phyloP scores from a whole-genome alignment of 1,284 basidiomycete genomes.

The Cryptococcus depauperatus region DNA sequence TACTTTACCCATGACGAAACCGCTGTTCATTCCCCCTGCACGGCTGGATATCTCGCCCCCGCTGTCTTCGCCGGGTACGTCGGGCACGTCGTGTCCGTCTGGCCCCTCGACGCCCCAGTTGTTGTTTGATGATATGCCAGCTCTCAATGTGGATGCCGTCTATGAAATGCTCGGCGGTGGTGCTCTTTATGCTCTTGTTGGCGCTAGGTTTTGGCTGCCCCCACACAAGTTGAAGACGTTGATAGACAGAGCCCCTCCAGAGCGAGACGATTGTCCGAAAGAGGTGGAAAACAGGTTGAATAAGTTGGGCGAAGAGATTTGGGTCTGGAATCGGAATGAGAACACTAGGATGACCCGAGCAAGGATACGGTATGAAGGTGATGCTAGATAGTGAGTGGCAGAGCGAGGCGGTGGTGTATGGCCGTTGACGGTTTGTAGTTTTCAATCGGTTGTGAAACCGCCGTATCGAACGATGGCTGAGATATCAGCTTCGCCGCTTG shows the following conservation, averaged over 20 bases:
- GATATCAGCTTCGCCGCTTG: slow-evolving; percentile 20
- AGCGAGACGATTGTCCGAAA: slow-evolving; percentile 14
- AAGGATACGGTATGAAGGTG: slow-evolving; percentile 30
- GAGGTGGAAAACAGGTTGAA: slow-evolving; percentile 18
- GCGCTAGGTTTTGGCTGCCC: slow-evolving; percentile 31
- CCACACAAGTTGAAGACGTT: slow-evolving; percentile 19
- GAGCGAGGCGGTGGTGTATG: too few relatives aligned
- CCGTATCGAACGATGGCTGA: slow-evolving; percentile 17
- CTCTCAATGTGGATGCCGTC: slow-evolving; percentile 7
- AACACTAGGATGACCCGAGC: slow-evolving; percentile 20
- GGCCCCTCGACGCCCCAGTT: slow-evolving; percentile 18
- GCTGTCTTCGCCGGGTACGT: slow-evolving; percentile 1
- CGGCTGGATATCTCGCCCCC: slow-evolving; percentile 1
- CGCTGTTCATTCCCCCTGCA: not conserved
- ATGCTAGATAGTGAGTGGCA: slow-evolving; percentile 26
- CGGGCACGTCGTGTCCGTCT: slow-evolving; percentile 8
- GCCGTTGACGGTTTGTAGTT: slow-evolving; percentile 14
- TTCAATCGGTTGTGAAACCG: slow-evolving; percentile 24
- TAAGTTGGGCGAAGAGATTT: slow-evolving; percentile 30
- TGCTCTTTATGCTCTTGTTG: slow-evolving; percentile 32
- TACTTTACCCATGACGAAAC: not conserved
- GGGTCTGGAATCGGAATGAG: slow-evolving; percentile 25
- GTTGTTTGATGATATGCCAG: slow-evolving; percentile 8
- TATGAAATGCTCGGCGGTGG: slow-evolving; percentile 34
- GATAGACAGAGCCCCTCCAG: slow-evolving; percentile 18